Evolutionary conservation across 257 asterid genomes (phyloP).

Genomic region (Apocynum venetum): DNA sequence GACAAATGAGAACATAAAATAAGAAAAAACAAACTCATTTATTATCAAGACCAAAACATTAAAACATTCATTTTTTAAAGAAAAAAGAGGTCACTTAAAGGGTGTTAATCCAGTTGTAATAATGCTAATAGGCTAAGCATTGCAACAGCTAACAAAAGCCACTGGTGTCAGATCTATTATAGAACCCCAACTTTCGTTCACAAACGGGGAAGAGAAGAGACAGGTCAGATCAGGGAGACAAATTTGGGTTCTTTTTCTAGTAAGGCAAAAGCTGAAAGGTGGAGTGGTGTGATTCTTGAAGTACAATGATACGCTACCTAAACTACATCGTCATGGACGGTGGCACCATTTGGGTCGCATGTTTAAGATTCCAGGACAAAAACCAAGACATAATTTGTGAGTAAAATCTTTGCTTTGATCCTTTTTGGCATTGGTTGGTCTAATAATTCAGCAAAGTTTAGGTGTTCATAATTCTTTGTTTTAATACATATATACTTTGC

Average conservation of each 20-base stretch:
- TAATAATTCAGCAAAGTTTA: not conserved
- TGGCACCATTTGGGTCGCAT: not conserved
- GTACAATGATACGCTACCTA: not conserved
- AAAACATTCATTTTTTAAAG: too few relatives aligned
- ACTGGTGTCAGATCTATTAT: not conserved
- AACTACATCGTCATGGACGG: not conserved
- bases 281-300: not conserved
- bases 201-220: not conserved
- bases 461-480: too few relatives aligned
- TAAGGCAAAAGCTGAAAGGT: too few relatives aligned
- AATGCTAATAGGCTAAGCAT: too few relatives aligned
- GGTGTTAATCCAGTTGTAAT: too few relatives aligned
- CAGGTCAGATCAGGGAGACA: not conserved
- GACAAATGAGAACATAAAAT: too few relatives aligned
- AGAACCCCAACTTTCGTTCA: not conserved
- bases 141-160: too few relatives aligned
- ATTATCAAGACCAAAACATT: too few relatives aligned
- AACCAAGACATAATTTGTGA: not conserved
- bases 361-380: not conserved
- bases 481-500: too few relatives aligned
- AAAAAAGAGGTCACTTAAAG: too few relatives aligned
- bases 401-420: not conserved
- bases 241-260: too few relatives aligned
- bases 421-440: not conserved
- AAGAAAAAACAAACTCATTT: too few relatives aligned